Conservation (phyloP, 306 rosid genomes). For the Mimosa bimucronata region DNA sequence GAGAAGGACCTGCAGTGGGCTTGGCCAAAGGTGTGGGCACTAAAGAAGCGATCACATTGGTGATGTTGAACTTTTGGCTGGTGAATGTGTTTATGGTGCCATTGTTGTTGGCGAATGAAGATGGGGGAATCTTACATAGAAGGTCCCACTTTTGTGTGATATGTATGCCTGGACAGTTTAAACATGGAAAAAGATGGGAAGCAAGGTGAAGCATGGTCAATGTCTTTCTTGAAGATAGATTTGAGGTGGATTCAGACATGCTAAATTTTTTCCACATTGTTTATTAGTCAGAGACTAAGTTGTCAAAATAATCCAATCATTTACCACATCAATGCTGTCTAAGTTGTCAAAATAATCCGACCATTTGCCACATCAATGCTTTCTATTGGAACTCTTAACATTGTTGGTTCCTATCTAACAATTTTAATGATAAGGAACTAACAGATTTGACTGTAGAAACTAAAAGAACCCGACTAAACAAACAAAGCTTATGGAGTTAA, state of each 20-base stretch:
- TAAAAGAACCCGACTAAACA: too few species aligned
- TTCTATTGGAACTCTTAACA: too few species aligned
- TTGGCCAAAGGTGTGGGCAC: constrained; percentile 57
- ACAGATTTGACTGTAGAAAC: too few species aligned
- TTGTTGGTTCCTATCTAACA: too few species aligned
- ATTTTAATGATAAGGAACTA: too few species aligned
- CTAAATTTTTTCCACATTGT: not conserved
- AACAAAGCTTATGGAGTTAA: too few species aligned
- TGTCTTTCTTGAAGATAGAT: constrained; percentile 48
- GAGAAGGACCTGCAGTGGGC: constrained; percentile 46
- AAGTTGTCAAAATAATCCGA: not conserved
- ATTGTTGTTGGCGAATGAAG: constrained; percentile 33
- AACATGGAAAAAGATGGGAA: constrained; percentile 65
- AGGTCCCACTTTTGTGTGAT: not conserved
- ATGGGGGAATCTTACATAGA: not conserved
- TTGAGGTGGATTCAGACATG: constrained; percentile 39
- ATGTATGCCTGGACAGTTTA: constrained; percentile 55
- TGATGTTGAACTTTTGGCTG: constrained; percentile 34
- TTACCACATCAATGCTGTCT: too few species aligned
- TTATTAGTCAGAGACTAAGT: not conserved
- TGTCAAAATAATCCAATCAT: not conserved
- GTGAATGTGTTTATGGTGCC: constrained; percentile 2
- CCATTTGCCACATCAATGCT: too few species aligned
- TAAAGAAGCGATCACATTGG: constrained; percentile 59
- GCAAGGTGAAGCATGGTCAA: constrained; percentile 61